Evolutionary conservation across 2,329 filamentous ascomycete genomes (phyloP).

Genomic region (Sclerotinia spermophila): DNA sequence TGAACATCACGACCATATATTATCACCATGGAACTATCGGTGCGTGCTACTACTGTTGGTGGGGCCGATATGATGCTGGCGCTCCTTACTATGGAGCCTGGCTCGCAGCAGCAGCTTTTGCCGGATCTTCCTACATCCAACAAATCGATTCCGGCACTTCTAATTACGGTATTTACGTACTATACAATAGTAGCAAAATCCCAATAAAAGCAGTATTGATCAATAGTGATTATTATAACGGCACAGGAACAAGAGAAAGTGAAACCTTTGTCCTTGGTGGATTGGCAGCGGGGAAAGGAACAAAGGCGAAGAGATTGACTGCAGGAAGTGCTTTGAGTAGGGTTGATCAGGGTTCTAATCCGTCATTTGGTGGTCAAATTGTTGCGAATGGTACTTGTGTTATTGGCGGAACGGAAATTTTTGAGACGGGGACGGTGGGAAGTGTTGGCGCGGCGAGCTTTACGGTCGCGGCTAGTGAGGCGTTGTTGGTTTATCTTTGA

Average conservation of each 20-base stretch:
- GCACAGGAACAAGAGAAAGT: slow-evolving; percentile 26
- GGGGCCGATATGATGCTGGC: slow-evolving; percentile 30
- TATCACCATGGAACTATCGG: slow-evolving; percentile 36
- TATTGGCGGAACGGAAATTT: slow-evolving; percentile 41
- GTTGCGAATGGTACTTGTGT: slow-evolving; percentile 47
- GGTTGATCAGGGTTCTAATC: slow-evolving; percentile 43
- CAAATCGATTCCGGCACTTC: slow-evolving; percentile 27
- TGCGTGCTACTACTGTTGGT: slow-evolving; percentile 37
- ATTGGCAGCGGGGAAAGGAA: slow-evolving; percentile 13
- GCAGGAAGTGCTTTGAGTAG: slow-evolving; percentile 43
- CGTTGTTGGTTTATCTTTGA: slow-evolving; percentile 45
- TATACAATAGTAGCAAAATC: slow-evolving; percentile 24
- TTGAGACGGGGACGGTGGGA: slow-evolving; percentile 38
- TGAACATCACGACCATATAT: slow-evolving; percentile 30
- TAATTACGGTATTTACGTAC: slow-evolving; percentile 28
- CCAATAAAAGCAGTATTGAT: slow-evolving; percentile 28
- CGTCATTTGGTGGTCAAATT: slow-evolving; percentile 45
- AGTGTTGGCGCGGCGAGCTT: slow-evolving; percentile 41
- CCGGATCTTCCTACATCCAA: slow-evolving; percentile 28
- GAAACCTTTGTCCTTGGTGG: slow-evolving; percentile 29
- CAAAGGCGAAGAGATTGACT: slow-evolving; percentile 35
- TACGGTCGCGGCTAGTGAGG: slow-evolving; percentile 45
- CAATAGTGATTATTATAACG: slow-evolving; percentile 33
- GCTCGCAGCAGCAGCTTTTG: slow-evolving; percentile 29
- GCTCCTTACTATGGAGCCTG: slow-evolving; percentile 35